These are phyloP conservation scores for Pichia californica DNA, from an alignment of 805 yeast species.

Conservation along the genomic window DNA sequence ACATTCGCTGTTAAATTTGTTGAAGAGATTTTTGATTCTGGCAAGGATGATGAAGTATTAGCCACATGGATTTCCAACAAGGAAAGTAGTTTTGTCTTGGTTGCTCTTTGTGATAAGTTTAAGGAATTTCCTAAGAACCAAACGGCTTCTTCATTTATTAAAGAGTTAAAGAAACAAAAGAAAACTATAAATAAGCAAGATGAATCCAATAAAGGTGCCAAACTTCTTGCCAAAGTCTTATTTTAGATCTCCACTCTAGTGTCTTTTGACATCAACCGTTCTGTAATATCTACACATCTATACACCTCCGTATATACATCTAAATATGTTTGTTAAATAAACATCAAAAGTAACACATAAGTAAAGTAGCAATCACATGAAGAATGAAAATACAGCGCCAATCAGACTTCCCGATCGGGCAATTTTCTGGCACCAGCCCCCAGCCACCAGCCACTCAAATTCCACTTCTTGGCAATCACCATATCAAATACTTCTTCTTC, in stretches of 20 bases:
- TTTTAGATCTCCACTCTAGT: too few relatives aligned
- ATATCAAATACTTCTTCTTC: too few relatives aligned
- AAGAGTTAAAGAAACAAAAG: slow-evolving; percentile 46
- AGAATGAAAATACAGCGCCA: too few relatives aligned
- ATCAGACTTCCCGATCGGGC: slow-evolving; percentile 1
- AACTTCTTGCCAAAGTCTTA: slow-evolving; percentile 40
- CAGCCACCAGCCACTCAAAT: slow-evolving; percentile 4
- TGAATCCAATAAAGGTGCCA: slow-evolving; percentile 58
- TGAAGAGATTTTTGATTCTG: slow-evolving; percentile 39
- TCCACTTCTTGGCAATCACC: too few relatives aligned
- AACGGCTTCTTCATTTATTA: slow-evolving; percentile 38
- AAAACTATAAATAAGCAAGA: slow-evolving; percentile 37
- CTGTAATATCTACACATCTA: too few relatives aligned
- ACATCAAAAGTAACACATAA: too few relatives aligned
- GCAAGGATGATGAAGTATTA: slow-evolving; percentile 46
- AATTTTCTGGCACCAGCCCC: too few relatives aligned
- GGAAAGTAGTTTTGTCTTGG: slow-evolving; percentile 74
- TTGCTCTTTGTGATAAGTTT: slow-evolving; percentile 68
- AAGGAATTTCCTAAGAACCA: slow-evolving; percentile 36
- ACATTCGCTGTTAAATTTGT: slow-evolving; percentile 50
- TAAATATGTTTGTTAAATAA: too few relatives aligned
- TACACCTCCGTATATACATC: too few relatives aligned
- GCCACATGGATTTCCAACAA: slow-evolving; percentile 58
- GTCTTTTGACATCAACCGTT: too few relatives aligned
- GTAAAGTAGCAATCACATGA: too few relatives aligned